Percentiles rank a stretch among this genome's conserved stretches.
phyloP scores from a whole-genome alignment of 2,329 filamentous ascomycete species.

The Ceratocystis diversiconidia region DNA sequence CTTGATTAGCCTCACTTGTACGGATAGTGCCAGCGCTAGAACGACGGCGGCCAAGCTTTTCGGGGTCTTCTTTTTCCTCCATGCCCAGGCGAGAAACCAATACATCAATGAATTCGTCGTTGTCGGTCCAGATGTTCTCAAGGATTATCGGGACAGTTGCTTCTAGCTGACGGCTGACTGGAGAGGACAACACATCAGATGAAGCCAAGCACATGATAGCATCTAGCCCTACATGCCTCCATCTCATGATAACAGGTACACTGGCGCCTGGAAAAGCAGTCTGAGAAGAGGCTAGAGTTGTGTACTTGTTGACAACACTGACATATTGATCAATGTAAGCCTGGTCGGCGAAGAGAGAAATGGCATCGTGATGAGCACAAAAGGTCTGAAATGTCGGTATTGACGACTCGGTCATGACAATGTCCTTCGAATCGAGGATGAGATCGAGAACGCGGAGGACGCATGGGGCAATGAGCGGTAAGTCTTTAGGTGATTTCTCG shows the following conservation, averaged over 20 bases:
- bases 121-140: constrained; percentile 69
- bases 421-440: constrained; percentile 72
- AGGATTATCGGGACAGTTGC: constrained; percentile 73
- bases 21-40: constrained; percentile 67
- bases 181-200: constrained; percentile 63
- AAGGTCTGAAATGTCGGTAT: constrained; percentile 76
- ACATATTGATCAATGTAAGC: constrained; percentile 72
- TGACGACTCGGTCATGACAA: constrained; percentile 85
- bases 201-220: constrained; percentile 71
- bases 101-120: constrained; percentile 52
- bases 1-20: constrained; percentile 46
- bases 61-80: constrained; percentile 54
- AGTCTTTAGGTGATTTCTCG: constrained; percentile 80
- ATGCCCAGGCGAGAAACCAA: constrained; percentile 53
- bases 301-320: constrained; percentile 65
- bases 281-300: constrained; percentile 54
- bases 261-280: constrained; percentile 34
- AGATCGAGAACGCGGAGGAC: constrained; percentile 73
- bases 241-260: constrained; percentile 62
- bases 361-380: constrained; percentile 76
- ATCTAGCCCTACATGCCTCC: constrained; percentile 58
- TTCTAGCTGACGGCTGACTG: constrained; percentile 61
- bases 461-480: constrained; percentile 74
- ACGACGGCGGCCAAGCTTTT: constrained; percentile 49
- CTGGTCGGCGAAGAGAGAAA: constrained; percentile 72